Percentiles rank a stretch among this genome's conserved stretches.
These are phyloP conservation scores for Sergeia podlipaevii DNA, from an alignment of 208 protist species.

Conservation along the genomic window DNA sequence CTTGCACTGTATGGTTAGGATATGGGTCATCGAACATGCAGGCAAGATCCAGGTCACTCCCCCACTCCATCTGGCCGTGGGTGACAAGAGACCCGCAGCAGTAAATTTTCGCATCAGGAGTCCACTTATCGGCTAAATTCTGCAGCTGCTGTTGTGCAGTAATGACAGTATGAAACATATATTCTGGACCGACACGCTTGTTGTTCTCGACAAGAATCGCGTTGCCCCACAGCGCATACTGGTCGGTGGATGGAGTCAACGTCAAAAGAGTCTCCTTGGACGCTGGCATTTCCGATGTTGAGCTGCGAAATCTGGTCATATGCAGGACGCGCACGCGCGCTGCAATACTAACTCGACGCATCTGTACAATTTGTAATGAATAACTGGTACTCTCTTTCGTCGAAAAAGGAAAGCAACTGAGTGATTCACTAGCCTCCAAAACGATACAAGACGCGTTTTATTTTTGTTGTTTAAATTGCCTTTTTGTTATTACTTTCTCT, in stretches of 20 bases:
- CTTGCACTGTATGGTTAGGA: conserved; percentile 69
- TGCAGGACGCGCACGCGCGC: too few species aligned
- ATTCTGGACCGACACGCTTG: conserved; percentile 74
- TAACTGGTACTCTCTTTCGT: too few species aligned
- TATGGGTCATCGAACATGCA: conserved; percentile 89
- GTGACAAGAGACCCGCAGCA: conserved; percentile 85
- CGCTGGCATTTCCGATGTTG: too few species aligned
- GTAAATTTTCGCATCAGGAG: conserved; percentile 88
- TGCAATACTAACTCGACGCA: too few species aligned
- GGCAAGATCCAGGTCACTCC: conserved; percentile 87
- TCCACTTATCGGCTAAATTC: conserved; percentile 84
- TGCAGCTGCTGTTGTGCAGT: conserved; percentile 80
- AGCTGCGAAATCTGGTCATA: too few species aligned
- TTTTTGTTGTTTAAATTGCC: too few species aligned
- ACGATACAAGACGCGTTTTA: too few species aligned
- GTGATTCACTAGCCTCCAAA: too few species aligned
- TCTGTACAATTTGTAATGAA: too few species aligned
- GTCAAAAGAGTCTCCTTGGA: too few species aligned
- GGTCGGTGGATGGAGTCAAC: conserved; percentile 46
- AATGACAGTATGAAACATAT: conserved; percentile 85
- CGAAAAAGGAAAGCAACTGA: too few species aligned
- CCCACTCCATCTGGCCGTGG: conserved; percentile 89
- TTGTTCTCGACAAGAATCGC: conserved; percentile 74
- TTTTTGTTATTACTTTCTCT: too few species aligned
- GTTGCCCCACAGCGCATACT: conserved; percentile 78